Base-by-base conservation (phyloP, 768 basidiomycete genomes). In the Daedaleopsis nitida region DNA sequence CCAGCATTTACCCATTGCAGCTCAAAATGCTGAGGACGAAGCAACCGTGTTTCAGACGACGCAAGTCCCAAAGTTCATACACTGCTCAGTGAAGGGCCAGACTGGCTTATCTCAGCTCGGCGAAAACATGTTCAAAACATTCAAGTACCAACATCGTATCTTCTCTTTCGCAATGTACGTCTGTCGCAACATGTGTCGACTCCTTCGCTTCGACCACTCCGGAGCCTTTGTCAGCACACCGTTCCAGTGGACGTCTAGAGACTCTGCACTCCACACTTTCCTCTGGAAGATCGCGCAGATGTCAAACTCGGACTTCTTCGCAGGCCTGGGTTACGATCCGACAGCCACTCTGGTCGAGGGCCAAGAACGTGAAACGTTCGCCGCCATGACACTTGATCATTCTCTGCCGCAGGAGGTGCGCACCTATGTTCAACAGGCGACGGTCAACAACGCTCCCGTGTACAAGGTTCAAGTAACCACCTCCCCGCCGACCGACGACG, bases 121-220 rank as follows among this genome's bases (percentile, higher is more conserved):
- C 9, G 61, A 62, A 12, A 58, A 63, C 43, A 59, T 52, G 9
- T 35, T 50, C n/a, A 38, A 58, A 16, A 35, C 60, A 16, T 53
- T 54, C 11, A 2, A n/a, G 9, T 50, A 52, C 7, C 63, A 65
- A 27, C 64, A 58, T 43, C 52, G 59, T 6, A 9, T 27, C 14
- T 52, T 58, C 35, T 23, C 19, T 42, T 53, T 58, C 44, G 49
- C 35, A 13, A 19, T 61, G 6, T n/a, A 37, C 17, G 19, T 62
- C 21, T 21, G 14, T 23, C 21, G 39, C 1, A 1, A 13, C 14
- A 27, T 21, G 12, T 57, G 59, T 3, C 64, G 60, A 5, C 27
- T 62, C 38, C 17, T 50, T 1, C 48, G 52, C 21, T 54, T 55
- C 51, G 63, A 65, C 43, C 50, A 52, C n/a, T 52, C 56, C 0